phyloP scores from a whole-genome alignment of 73 alveolate genomes.

The Tetrahymena malaccensis region DNA sequence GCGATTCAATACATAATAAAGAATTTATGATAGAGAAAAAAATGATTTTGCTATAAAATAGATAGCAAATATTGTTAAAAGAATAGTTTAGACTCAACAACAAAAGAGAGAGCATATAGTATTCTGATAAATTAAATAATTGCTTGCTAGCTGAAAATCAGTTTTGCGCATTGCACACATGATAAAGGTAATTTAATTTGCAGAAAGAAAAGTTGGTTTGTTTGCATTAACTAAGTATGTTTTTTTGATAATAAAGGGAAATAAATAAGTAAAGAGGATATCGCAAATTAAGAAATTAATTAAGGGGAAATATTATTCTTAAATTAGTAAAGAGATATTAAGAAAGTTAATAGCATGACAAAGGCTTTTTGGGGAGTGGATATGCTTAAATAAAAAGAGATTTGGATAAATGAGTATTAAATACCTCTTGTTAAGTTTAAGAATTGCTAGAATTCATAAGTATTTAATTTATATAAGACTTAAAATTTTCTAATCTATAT shows the following conservation, averaged over 20 bases:
- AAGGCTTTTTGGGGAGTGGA: background rate
- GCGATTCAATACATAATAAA: background rate
- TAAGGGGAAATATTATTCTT: background rate
- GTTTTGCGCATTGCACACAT: background rate
- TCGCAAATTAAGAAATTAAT: background rate
- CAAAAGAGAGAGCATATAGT: background rate
- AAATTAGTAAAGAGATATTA: background rate
- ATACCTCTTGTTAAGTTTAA: background rate
- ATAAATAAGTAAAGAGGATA: background rate
- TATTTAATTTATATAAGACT: background rate
- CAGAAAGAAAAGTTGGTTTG: background rate
- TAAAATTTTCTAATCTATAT: background rate
- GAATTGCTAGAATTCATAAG: background rate
- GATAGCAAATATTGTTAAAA: background rate
- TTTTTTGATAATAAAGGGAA: background rate
- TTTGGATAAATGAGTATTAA: background rate
- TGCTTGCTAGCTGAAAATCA: background rate
- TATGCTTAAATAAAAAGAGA: background rate
- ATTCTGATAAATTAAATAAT: background rate
- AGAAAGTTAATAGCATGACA: background rate
- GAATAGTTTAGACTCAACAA: background rate
- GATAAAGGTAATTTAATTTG: background rate
- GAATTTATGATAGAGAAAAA: background rate
- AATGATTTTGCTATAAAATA: background rate
- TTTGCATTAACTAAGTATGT: background rate